Evolutionary conservation across 2,329 filamentous ascomycete genomes (phyloP).

Genomic region (Stachybotrys chlorohalonatus): DNA sequence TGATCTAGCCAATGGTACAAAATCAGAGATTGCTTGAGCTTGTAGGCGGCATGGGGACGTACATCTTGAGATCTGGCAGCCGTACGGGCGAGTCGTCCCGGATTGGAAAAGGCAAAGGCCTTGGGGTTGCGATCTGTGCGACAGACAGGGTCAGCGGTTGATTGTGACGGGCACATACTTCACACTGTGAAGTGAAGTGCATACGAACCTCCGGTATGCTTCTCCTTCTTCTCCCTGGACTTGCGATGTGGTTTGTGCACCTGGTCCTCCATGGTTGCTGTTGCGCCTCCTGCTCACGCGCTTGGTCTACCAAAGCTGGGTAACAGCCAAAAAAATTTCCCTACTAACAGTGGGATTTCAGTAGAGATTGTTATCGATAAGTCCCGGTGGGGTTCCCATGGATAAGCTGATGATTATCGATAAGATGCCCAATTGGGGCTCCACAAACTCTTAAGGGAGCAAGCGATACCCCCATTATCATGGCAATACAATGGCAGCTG

Average conservation of each 20-base stretch:
- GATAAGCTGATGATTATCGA: background rate
- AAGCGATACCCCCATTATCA: too few species aligned
- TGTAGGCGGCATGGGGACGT: constrained; percentile 5
- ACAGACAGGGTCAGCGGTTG: background rate
- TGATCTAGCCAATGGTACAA: constrained; percentile 47
- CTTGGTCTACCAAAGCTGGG: background rate
- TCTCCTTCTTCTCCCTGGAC: constrained; percentile 80
- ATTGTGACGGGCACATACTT: too few species aligned
- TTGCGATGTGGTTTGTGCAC: constrained; percentile 77
- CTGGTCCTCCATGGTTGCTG: constrained; percentile 67
- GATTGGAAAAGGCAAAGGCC: constrained; percentile 77
- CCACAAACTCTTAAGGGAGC: background rate
- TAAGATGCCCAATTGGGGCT: background rate
- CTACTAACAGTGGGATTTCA: background rate
- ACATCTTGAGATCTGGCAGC: constrained; percentile 66
- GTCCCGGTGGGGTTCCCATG: background rate
- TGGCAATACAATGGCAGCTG: too few species aligned
- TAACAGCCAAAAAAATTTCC: constrained; percentile 1
- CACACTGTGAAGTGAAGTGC: too few species aligned
- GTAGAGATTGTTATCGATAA: background rate
- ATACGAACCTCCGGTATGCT: constrained; percentile 45
- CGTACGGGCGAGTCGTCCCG: constrained; percentile 69
- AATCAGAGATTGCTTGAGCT: background rate
- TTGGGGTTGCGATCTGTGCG: constrained; percentile 70
- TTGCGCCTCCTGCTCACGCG: constrained; percentile 9